phyloP scores from a whole-genome alignment of 1,139 yeast species.

The Kodamaea sp. region DNA sequence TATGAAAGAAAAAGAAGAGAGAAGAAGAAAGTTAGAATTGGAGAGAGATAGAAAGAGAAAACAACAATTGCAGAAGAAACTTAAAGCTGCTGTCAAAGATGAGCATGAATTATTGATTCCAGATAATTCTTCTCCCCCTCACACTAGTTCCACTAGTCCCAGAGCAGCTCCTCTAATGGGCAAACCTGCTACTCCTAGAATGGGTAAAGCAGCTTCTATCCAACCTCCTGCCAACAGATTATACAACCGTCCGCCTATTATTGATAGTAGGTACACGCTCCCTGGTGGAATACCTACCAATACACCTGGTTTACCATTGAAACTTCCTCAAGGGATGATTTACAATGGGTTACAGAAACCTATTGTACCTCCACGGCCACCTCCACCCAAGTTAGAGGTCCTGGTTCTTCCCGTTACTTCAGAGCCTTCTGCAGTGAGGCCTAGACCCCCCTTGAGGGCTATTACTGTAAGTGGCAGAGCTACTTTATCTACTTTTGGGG shows the following conservation, averaged over 20 bases:
- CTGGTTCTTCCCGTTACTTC: constrained; percentile 30
- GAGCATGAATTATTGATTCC: constrained; percentile 2
- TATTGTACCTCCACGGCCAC: constrained; percentile 27
- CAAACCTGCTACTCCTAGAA: constrained; percentile 38
- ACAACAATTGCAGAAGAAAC: constrained; percentile 13
- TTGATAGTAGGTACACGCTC: constrained; percentile 18
- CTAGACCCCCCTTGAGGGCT: constrained; percentile 23
- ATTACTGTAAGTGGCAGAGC: constrained; percentile 28
- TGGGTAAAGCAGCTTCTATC: constrained; percentile 51
- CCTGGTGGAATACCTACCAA: not conserved
- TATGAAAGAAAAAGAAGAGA: constrained; percentile 25
- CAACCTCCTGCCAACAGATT: constrained; percentile 47
- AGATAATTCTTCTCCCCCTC: constrained; percentile 1
- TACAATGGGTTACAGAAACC: constrained; percentile 14
- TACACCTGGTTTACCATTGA: constrained; percentile 16
- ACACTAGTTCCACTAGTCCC: not conserved
- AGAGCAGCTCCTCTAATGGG: constrained; percentile 41
- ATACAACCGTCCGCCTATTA: constrained; percentile 23
- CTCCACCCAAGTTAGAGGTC: constrained; percentile 43
- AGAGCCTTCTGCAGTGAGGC: constrained; percentile 20
- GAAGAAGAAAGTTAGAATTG: constrained; percentile 23
- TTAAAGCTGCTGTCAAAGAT: constrained; percentile 4
- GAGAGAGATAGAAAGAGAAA: constrained; percentile 24
- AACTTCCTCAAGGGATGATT: constrained; percentile 18
- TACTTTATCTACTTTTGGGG: constrained; percentile 30